Evolutionary conservation across 2,329 filamentous ascomycete genomes (phyloP), one percentile per base, ranked within the genome.

Genomic region (Diplodia sapinea): DNA sequence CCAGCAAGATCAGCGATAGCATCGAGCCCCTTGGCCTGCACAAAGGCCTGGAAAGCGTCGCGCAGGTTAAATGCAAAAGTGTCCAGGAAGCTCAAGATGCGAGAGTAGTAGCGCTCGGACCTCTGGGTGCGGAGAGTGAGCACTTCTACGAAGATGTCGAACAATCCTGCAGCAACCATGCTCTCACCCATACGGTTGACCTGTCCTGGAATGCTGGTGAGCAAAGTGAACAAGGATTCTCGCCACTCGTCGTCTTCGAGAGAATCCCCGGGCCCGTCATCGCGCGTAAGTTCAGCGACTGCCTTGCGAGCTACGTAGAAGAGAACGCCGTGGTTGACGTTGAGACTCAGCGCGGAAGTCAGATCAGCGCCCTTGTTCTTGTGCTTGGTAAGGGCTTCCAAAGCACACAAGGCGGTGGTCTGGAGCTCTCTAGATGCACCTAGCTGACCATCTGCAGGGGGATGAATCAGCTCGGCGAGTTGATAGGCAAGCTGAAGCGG

Each of bases 281-380:
- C 83, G 26, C 72, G 70, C 29, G 72, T 88, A 81, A 99, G 90
- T 70, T 93, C 91, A 20, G 90, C 89, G 68, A 98, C 91, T 11
- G 93, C 92, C 79, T 96, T 97, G 67, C 94, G 88, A 61, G 97
- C 90, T 71, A 97, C 87, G 74, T 97, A 98, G 72, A 98, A 90
- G 54, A 99, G 85, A 36, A 98, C 91, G 15, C 95, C 96, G 73
- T 99, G 96, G 73, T 96, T 98, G 47, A 98, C 94, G 72, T 94
- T 97, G 65, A 96, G 92, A 74, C 93, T 96, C 51, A 99, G 83
- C n/a, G 95, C 93, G 51, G 92, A 89, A 70, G 93, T 89, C 29
- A 99, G 90, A 76, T 99, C 95, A 40, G 88, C 83, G 36, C 90
- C 87, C 74, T 93, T 94, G 67, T 85, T 82, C 73, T 91, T 90